Evolutionary conservation across 495 filamentous ascomycete genomes (phyloP).

Genomic region (Talaromyces ruber): DNA sequence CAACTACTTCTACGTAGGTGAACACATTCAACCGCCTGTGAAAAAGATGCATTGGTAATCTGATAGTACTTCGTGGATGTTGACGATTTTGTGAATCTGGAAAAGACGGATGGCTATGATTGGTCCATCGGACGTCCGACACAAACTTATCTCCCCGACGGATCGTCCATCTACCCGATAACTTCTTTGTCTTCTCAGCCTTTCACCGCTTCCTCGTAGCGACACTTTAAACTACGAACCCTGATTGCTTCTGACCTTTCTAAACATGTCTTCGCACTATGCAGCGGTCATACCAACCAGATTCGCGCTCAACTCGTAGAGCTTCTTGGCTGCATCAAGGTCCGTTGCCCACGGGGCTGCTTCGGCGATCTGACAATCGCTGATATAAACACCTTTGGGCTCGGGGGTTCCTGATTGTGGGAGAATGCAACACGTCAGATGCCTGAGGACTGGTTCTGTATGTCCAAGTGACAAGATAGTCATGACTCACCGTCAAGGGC

Average conservation of each 20-base stretch:
- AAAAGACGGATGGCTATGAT: neutral
- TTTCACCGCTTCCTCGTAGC: neutral
- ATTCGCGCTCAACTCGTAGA: conserved; percentile 42
- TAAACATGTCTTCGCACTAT: neutral
- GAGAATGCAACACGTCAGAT: neutral
- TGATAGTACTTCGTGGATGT: neutral
- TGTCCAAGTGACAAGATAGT: neutral
- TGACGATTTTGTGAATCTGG: neutral
- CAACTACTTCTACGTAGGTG: neutral
- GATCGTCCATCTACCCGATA: neutral
- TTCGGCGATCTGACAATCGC: conserved; percentile 19
- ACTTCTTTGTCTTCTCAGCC: neutral
- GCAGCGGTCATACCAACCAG: conserved; percentile 25
- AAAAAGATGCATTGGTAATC: neutral
- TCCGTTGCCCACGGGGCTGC: conserved; percentile 19
- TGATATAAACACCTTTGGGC: conserved; percentile 14
- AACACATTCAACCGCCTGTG: neutral
- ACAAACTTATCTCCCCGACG: conserved; percentile 1
- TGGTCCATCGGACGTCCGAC: neutral
- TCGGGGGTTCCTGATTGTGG: conserved; percentile 6
- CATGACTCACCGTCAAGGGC: conserved; percentile 25
- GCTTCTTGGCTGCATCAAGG: conserved; percentile 22
- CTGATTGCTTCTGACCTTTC: neutral
- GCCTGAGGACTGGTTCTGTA: neutral
- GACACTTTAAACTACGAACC: neutral